These are phyloP conservation scores for Ophiocordyceps camponoti-floridani DNA, from an alignment of 2,329 filamentous ascomycete genomes.

Conservation along the genomic window DNA sequence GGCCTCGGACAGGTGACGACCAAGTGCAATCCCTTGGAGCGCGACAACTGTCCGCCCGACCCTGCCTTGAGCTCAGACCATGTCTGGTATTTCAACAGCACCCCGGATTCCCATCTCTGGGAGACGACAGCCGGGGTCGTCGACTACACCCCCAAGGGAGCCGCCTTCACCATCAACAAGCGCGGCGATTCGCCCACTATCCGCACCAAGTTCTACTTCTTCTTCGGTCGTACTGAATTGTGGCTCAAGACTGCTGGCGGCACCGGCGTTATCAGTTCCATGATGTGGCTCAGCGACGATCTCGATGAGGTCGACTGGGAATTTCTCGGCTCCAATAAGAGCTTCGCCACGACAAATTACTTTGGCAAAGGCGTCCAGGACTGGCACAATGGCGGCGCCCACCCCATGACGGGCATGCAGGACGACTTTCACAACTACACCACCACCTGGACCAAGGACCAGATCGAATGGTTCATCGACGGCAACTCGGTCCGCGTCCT, in stretches of 20 bases:
- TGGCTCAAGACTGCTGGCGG: slow-evolving; percentile 61
- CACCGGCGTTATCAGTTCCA: slow-evolving; percentile 59
- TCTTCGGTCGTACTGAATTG: slow-evolving; percentile 67
- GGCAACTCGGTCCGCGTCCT: slow-evolving; percentile 45
- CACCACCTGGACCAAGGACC: slow-evolving; percentile 50
- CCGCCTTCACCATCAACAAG: slow-evolving; percentile 52
- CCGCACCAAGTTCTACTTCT: slow-evolving; percentile 66
- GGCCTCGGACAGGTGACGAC: slow-evolving; percentile 57
- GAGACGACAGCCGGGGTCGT: slow-evolving; percentile 50
- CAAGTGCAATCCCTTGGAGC: slow-evolving; percentile 57
- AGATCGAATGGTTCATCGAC: slow-evolving; percentile 54
- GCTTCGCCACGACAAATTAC: slow-evolving; percentile 53
- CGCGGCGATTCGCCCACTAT: slow-evolving; percentile 64
- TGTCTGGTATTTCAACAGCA: slow-evolving; percentile 46
- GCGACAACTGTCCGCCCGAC: slow-evolving; percentile 47
- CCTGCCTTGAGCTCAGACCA: slow-evolving; percentile 49
- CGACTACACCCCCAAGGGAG: slow-evolving; percentile 43
- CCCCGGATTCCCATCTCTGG: slow-evolving; percentile 43
- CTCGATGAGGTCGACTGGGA: slow-evolving; percentile 84
- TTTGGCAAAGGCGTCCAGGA: slow-evolving; percentile 58
- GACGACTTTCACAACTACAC: slow-evolving; percentile 58
- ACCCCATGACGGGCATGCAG: slow-evolving; percentile 35
- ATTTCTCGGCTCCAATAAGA: slow-evolving; percentile 50
- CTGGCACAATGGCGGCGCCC: slow-evolving; percentile 42
- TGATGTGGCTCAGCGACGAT: slow-evolving; percentile 71